Evolutionary conservation across 306 rosid genomes (phyloP), one percentile per base, ranked within the genome.

Genomic region (Rubus parviflorus): DNA sequence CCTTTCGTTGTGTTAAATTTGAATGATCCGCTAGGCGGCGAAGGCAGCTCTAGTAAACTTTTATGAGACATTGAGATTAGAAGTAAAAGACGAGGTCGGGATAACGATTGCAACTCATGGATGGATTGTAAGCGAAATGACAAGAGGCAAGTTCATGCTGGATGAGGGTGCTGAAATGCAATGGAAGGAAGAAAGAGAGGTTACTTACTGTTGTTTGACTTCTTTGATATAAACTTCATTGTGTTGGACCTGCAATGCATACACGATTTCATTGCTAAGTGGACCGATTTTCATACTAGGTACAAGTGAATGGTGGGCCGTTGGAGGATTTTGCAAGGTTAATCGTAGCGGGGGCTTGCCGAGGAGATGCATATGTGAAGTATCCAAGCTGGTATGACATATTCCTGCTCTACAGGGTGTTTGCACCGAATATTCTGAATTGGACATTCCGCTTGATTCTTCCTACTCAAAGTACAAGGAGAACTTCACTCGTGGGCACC

Each of bases 181-280:
- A 65, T 87, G 98, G 90, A 94, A 90, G 75, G 97, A 89, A 84
- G 98, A 90, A 79, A 87, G 97, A 87, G 98, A 94, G 83, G 97
- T 90, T 56, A 79, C 38, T 22, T 48, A 30, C 35, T 25, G 40
- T 37, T 20, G 15, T 4, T 47, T 47, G 13, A 47, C 35, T 25
- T 11, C 7, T 42, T 41, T 43, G 19, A 43, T 73, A 20, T 60
- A 25, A 25, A 25, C 1, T 47, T 74, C 58, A 9, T 23, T 9
- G 8, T 22, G 25, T 42, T 45, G 9, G 45, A 37, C 42, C 3
- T 40, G 46, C 9, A 58, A 72, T 1, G 13, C 47, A 72, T 19
- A 30, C 61, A 52, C 25, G 23, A 11, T 12, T 19, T 40, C 3
- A 15, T 54, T 54, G 48, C 69, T 30, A 25, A 54, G 14, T 5